These are phyloP conservation scores for Ziziphus jujuba DNA, from an alignment of 306 rosid species.

Conservation along the genomic window DNA sequence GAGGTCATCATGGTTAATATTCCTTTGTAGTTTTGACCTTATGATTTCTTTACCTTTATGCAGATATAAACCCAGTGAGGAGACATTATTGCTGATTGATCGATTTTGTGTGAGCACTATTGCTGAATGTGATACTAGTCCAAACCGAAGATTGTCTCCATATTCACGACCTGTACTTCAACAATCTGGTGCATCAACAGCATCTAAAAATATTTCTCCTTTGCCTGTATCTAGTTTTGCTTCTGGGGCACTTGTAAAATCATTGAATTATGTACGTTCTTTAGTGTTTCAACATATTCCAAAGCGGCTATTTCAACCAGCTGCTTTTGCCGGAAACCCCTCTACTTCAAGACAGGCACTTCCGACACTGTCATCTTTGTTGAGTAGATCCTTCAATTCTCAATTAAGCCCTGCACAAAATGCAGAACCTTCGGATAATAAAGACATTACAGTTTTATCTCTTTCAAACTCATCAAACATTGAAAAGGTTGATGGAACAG, in stretches of 20 bases:
- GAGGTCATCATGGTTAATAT: not conserved
- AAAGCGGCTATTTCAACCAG: slow-evolving; percentile 78
- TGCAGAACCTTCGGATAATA: slow-evolving; percentile 64
- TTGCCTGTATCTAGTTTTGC: slow-evolving; percentile 83
- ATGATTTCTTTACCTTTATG: slow-evolving; percentile 29
- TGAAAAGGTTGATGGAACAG: slow-evolving; percentile 61
- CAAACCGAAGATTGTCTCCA: slow-evolving; percentile 54
- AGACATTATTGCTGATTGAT: slow-evolving; percentile 88
- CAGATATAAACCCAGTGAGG: slow-evolving; percentile 95
- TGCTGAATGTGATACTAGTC: slow-evolving; percentile 70
- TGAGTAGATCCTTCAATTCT: slow-evolving; percentile 87
- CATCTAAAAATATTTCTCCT: slow-evolving; percentile 55
- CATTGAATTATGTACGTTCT: slow-evolving; percentile 88
- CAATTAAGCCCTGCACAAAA: slow-evolving; percentile 66
- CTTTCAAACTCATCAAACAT: slow-evolving; percentile 64
- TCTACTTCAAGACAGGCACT: slow-evolving; percentile 77
- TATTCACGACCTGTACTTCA: slow-evolving; percentile 56
- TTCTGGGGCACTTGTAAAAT: slow-evolving; percentile 81
- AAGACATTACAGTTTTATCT: slow-evolving; percentile 56
- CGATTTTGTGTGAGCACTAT: slow-evolving; percentile 91
- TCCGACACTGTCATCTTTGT: slow-evolving; percentile 82
- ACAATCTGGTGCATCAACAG: slow-evolving; percentile 52
- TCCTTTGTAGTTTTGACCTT: slow-evolving; percentile 5
- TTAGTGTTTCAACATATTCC: slow-evolving; percentile 89
- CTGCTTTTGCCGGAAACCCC: slow-evolving; percentile 84